Conservation (phyloP, 2,329 filamentous ascomycete species). For the Cephalotrichum gorgonifer region DNA sequence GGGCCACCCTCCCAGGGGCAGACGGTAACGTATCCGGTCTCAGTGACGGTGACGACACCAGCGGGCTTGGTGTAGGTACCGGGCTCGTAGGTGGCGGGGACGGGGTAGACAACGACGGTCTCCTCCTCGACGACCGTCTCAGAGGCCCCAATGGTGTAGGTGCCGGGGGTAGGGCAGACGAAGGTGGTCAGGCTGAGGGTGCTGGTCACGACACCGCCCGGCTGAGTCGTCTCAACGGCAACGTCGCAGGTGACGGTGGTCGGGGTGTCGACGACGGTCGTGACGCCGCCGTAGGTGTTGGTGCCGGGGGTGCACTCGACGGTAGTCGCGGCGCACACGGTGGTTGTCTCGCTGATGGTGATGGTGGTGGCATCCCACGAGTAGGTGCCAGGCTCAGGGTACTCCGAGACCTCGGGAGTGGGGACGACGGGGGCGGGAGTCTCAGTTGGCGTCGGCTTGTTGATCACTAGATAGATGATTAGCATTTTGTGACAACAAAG, state of each 20-base stretch:
- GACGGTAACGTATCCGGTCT: conserved; percentile 57
- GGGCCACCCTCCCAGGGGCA: conserved; percentile 46
- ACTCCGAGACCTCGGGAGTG: conserved; percentile 41
- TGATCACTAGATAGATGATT: neutral
- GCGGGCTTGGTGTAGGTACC: conserved; percentile 65
- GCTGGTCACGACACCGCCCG: conserved; percentile 51
- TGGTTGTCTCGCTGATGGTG: conserved; percentile 55
- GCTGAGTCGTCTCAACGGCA: conserved; percentile 48
- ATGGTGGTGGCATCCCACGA: conserved; percentile 66
- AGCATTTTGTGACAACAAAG: neutral
- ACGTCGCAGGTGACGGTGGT: conserved; percentile 64
- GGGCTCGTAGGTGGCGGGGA: conserved; percentile 52
- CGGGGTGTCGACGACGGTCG: conserved; percentile 54
- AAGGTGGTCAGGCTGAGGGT: conserved; percentile 60
- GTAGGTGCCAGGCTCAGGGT: conserved; percentile 60
- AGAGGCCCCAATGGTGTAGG: conserved; percentile 63
- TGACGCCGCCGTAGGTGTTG: conserved; percentile 63
- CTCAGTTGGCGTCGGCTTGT: conserved; percentile 15
- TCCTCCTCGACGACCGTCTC: conserved; percentile 47
- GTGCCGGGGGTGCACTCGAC: conserved; percentile 53
- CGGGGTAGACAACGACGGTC: conserved; percentile 53
- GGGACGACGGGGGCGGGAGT: conserved; percentile 34
- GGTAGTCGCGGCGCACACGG: conserved; percentile 52
- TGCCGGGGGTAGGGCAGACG: conserved; percentile 62
- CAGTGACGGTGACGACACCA: conserved; percentile 56